Conservation (phyloP, 768 basidiomycete species). For the Nidularia pulvinata region DNA sequence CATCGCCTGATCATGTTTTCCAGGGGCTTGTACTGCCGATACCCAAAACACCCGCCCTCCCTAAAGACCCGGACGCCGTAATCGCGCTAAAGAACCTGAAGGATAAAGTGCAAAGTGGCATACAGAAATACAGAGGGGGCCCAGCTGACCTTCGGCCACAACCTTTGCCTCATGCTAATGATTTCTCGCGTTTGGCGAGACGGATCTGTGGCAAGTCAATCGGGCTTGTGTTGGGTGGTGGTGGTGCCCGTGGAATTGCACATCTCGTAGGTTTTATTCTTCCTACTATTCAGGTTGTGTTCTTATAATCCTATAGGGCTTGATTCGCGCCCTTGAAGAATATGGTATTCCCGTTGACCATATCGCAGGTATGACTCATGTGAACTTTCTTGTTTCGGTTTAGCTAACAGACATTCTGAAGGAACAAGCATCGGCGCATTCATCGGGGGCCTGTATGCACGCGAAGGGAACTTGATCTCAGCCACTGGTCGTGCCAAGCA, state of each 20-base stretch:
- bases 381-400: background rate
- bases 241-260: conserved; percentile 83
- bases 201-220: conserved; percentile 92
- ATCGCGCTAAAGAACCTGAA: conserved; percentile 90
- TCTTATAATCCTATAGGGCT: too few relatives aligned
- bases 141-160: conserved; percentile 64
- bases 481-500: conserved; percentile 87
- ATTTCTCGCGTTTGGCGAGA: conserved; percentile 91
- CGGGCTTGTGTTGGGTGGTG: conserved; percentile 94
- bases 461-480: conserved; percentile 90
- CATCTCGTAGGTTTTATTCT: conserved; percentile 30
- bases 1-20: too few relatives aligned
- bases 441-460: conserved; percentile 93
- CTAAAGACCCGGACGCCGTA: conserved; percentile 87
- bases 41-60: conserved; percentile 51
- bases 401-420: conserved; percentile 12
- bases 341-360: conserved; percentile 93
- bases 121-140: conserved; percentile 83
- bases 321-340: conserved; percentile 90
- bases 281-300: too few relatives aligned
- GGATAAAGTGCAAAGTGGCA: conserved; percentile 86
- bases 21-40: conserved; percentile 74
- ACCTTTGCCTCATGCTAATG: conserved; percentile 81
- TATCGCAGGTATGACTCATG: conserved; percentile 60
- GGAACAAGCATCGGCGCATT: conserved; percentile 92